These are phyloP conservation scores for Mesembryanthemum crystallinum DNA, from an alignment of 148 eudicot genomes.

Conservation along the genomic window DNA sequence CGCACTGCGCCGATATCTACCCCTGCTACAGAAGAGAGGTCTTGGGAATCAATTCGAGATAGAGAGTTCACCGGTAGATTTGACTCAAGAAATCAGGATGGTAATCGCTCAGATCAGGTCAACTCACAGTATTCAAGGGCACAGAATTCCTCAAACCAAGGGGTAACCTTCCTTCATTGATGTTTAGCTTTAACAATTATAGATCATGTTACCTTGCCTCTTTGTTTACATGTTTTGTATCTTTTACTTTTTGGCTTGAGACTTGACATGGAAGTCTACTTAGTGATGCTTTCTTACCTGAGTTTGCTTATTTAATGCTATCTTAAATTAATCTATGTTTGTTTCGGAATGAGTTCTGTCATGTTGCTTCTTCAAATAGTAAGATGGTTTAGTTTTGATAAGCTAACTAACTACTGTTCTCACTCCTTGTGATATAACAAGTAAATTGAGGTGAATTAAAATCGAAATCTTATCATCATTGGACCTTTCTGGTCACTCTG, in stretches of 20 bases:
- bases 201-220: background rate
- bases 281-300: background rate
- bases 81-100: slow-evolving; percentile 45
- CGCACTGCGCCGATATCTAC: slow-evolving; percentile 56
- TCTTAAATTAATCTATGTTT: background rate
- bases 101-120: slow-evolving; percentile 53
- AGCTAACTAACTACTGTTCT: background rate
- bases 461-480: background rate
- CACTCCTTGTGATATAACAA: background rate
- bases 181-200: background rate
- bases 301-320: background rate
- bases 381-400: background rate
- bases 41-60: slow-evolving; percentile 68
- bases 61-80: slow-evolving; percentile 45
- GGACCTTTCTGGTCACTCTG: background rate
- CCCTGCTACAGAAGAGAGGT: slow-evolving; percentile 64
- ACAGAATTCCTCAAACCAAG: slow-evolving; percentile 55
- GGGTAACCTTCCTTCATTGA: slow-evolving; percentile 35
- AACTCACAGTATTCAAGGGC: slow-evolving; percentile 55
- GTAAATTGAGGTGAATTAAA: background rate
- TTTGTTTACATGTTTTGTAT: background rate
- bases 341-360: background rate
- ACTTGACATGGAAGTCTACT: background rate
- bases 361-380: background rate
- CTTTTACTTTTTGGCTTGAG: background rate